Conservation (phyloP, 192 early-diverging fungal genomes). For the Gigaspora rosea region DNA sequence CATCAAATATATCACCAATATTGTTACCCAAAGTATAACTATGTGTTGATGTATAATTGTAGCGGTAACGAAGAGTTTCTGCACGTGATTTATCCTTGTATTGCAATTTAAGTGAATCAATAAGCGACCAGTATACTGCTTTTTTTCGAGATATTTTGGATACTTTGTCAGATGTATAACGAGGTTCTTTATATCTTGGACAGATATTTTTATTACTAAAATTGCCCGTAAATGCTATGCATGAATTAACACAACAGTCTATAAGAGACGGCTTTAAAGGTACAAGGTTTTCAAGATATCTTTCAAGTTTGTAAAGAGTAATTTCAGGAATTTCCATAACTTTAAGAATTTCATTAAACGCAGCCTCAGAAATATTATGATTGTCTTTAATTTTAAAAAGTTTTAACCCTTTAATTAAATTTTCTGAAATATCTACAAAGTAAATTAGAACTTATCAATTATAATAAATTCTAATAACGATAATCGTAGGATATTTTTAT, state of each 20-base stretch:
- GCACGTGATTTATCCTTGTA: not conserved
- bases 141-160: not conserved
- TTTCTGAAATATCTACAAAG: too few species aligned
- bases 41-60: conserved; percentile 10
- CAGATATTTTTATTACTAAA: not conserved
- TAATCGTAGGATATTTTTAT: too few species aligned
- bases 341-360: too few species aligned
- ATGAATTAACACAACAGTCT: not conserved
- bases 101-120: not conserved
- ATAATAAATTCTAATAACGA: too few species aligned
- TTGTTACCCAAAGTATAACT: not conserved
- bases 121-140: not conserved
- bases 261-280: not conserved
- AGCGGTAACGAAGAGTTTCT: not conserved
- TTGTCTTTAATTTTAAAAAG: too few species aligned
- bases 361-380: too few species aligned
- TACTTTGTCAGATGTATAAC: not conserved
- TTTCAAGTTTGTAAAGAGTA: too few species aligned
- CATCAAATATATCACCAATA: not conserved
- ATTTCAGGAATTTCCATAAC: too few species aligned
- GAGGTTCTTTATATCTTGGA: not conserved
- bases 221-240: not conserved
- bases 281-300: too few species aligned
- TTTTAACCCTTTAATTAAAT: too few species aligned
- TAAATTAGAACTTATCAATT: too few species aligned